Evolutionary conservation across 441 rosid genomes (phyloP).

Genomic region (Pelargonium cotyledonis): DNA sequence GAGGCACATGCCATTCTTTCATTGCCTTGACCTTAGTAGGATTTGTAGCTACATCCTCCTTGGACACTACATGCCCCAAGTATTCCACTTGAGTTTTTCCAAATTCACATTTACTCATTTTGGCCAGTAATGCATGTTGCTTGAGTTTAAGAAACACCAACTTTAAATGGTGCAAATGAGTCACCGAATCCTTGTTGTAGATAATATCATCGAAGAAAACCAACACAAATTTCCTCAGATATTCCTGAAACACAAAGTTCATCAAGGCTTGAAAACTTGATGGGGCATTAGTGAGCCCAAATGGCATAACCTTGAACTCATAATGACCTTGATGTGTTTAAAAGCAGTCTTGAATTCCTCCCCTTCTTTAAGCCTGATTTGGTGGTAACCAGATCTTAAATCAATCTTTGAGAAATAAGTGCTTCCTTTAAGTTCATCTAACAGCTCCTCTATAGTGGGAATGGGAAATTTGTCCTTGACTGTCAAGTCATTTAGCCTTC

Average conservation of each 20-base stretch:
- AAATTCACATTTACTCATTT: background rate
- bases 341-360: background rate
- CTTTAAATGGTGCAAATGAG: background rate
- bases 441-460: background rate
- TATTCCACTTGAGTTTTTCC: background rate
- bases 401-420: background rate
- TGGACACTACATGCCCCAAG: background rate
- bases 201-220: slow-evolving; percentile 2
- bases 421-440: background rate
- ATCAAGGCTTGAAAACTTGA: background rate
- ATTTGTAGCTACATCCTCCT: background rate
- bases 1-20: background rate
- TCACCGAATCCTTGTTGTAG: background rate
- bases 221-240: background rate
- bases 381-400: background rate
- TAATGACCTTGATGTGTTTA: background rate
- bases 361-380: background rate
- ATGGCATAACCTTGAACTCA: slow-evolving; percentile 1
- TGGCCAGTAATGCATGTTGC: background rate
- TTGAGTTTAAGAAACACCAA: background rate
- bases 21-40: background rate
- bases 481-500: background rate
- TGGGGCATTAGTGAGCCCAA: background rate
- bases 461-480: slow-evolving; percentile 6
- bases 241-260: background rate